Evolutionary conservation across 2,329 filamentous ascomycete genomes (phyloP).

Genomic region (Diaporthe sp.): DNA sequence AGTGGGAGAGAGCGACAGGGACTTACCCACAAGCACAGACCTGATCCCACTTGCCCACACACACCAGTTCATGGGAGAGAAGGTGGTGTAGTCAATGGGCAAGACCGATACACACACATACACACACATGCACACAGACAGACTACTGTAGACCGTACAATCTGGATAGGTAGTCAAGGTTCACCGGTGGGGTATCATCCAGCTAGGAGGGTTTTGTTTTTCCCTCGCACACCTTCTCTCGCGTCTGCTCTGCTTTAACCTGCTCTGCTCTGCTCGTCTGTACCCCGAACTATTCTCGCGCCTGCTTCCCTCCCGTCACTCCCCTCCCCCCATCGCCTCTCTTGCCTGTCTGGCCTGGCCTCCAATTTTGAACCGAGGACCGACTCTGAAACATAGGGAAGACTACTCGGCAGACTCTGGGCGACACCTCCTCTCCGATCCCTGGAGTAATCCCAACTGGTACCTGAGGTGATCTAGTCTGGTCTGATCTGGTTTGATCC

Average conservation of each 20-base stretch:
- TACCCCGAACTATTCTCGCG: constrained; percentile 5
- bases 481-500: constrained; percentile 19
- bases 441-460: constrained; percentile 15
- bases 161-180: constrained; percentile 18
- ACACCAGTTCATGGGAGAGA: constrained; percentile 24
- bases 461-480: constrained; percentile 6
- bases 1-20: not conserved
- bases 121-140: not conserved
- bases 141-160: constrained; percentile 9
- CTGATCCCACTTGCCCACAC: constrained; percentile 9
- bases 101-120: not conserved
- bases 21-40: constrained; percentile 17
- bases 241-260: not conserved
- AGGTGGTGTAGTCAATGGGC: constrained; percentile 1
- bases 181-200: constrained; percentile 30
- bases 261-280: not conserved
- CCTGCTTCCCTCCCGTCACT: not conserved
- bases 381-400: constrained; percentile 22
- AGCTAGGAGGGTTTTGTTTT: constrained; percentile 19
- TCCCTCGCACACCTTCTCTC: constrained; percentile 8
- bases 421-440: not conserved
- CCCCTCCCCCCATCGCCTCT: not conserved
- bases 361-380: constrained; percentile 12
- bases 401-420: constrained; percentile 16
- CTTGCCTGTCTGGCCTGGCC: constrained; percentile 1